Base-by-base conservation (phyloP, 345 rosid genomes). In the Dovyalis caffra region DNA sequence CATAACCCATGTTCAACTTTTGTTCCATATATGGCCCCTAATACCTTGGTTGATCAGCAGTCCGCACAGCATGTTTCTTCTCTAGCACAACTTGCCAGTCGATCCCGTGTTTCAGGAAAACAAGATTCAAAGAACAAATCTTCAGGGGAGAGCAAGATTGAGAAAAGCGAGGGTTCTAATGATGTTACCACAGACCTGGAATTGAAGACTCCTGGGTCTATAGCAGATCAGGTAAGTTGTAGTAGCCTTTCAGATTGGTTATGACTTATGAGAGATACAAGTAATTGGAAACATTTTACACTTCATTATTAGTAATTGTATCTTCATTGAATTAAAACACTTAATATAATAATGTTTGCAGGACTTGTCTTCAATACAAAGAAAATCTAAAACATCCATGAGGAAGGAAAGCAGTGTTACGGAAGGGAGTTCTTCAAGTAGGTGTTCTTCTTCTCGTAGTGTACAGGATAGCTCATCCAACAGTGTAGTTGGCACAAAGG, bases 141-240 rank as follows among this genome's bases (percentile, higher is more conserved):
- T 64, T 85, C 91, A 58, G 81, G 82, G 75, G 93, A 88, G 74
- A 87, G 87, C 83, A 90, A 82, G 77, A 66, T 73, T 40, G 89
- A 86, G 69, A 90, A 86, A 72, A 80, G 82, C 29, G 83, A 79
- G 72, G 88, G 83, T 72, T 92, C 97, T 16, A 84, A 86, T 47
- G 89, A 92, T 71, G 90, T 94, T 20, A 83, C 88, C 18, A 92
- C 97, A 15, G 92, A 94, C 71, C 88, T 94, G 43, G 97, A 90
- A 88, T 81, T 94, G 80, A 94, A 94, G 80, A 92, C 91, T 61
- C 97, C 98, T 18, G 97, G 97, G 66, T 89, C 93, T 18, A 82
- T 90, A 2, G 78, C 83, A 37, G 91, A 94, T 76, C 85, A 89
- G 92, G 98, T 94, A 64, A 33, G 79, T 79, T 62, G 45, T 35